Evolutionary conservation across 345 rosid species (phyloP), one percentile per base, ranked within the genome.

Genomic region (Brassica carinata): DNA sequence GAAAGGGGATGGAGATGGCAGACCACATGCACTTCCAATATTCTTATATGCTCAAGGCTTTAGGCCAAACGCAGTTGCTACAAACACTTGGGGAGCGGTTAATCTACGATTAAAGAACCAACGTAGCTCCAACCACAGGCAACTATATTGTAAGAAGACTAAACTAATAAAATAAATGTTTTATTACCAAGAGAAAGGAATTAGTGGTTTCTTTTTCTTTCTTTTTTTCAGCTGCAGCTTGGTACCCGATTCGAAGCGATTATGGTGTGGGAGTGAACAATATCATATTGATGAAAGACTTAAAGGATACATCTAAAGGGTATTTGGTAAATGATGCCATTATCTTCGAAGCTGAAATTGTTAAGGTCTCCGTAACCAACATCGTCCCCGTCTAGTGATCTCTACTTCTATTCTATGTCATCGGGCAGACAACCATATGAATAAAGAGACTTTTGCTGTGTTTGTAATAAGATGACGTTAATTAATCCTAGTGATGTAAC

Each of bases 281-380:
- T 48, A 58, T 86, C 55, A 82, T 84, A 66, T 4, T n/a, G 34
- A 38, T 82, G 2, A 11, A 45, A 4, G 77, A 68, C 1, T 73
- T 84, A 38, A 33, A 29, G 0, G 65, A 82, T 31, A 0, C 76
- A 26, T 75, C 81, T 5, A 78, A 83, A 64, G 88, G 87, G 10
- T 86, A 71, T 59, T 17, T 77, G 29, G 40, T 74, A 70, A 58
- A 72, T 58, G 84, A 84, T 76, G 63, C 74, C 4, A 71, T 86
- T 59, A 69, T 84, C 69, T 78, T 84, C 69, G 85, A 84, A 84
- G 85, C 78, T 67, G 79, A 80, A 66, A 63, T 81, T 40, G 61
- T 68, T 23, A 71, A 78, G 63, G 29, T 79, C 59, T 78, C 83
- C 40, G 76, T 73, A 9, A 71, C 81, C 36, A 82, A 72, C 33